phyloP scores from a whole-genome alignment of 805 yeast genomes.

The Cyberlindnera japonica region DNA sequence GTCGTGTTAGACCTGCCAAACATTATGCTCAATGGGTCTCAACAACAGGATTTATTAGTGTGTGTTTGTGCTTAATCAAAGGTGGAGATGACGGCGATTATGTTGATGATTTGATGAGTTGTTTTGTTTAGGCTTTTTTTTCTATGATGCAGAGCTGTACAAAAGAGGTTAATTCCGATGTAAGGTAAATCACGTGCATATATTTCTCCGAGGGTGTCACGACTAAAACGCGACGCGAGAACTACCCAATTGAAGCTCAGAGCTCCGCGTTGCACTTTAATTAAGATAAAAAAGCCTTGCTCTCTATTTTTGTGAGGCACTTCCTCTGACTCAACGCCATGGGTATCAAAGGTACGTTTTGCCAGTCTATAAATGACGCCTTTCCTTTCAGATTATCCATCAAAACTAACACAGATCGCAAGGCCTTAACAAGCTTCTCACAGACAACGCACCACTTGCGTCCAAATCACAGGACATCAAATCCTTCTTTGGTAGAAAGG shows the following conservation, averaged over 20 bases:
- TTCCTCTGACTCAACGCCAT: constrained; percentile 22
- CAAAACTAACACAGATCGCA: constrained; percentile 10
- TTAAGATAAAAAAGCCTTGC: too few relatives aligned
- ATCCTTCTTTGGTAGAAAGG: constrained; percentile 85
- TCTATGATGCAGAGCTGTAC: not conserved
- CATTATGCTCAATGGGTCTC: constrained; percentile 14
- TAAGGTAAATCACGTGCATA: not conserved
- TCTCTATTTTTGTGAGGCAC: too few relatives aligned
- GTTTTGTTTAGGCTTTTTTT: not conserved
- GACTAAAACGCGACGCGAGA: too few relatives aligned
- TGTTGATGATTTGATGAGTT: too few relatives aligned
- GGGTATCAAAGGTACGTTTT: constrained; percentile 48
- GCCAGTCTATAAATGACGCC: too few relatives aligned
- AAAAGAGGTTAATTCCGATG: not conserved
- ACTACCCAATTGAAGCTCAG: too few relatives aligned
- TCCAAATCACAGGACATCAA: constrained; percentile 77
- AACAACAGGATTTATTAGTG: too few relatives aligned
- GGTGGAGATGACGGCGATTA: too few relatives aligned
- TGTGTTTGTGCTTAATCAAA: too few relatives aligned
- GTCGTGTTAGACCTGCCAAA: constrained; percentile 27
- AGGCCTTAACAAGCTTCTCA: constrained; percentile 82
- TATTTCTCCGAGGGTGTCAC: not conserved
- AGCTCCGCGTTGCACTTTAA: too few relatives aligned
- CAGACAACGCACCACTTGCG: constrained; percentile 87
- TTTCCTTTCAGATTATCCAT: too few relatives aligned